Conservation (phyloP, 257 asterid species). For the Fraxinus anomala region DNA sequence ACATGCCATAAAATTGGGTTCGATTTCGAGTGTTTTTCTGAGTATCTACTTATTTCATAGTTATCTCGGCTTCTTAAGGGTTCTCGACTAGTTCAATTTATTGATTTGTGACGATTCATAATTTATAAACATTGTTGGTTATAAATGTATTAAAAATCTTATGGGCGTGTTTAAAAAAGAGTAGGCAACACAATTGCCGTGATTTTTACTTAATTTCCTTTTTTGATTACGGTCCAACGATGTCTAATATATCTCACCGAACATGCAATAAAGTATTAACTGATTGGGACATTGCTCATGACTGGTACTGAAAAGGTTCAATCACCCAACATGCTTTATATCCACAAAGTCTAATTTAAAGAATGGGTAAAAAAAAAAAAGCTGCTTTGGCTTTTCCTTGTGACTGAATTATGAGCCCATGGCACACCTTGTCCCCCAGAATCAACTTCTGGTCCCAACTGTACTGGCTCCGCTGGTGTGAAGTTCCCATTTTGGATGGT, state of each 20-base stretch:
- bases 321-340: conserved; percentile 37
- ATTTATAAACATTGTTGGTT: not conserved
- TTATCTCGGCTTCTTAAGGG: too few species aligned
- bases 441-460: not conserved
- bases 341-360: conserved; percentile 25
- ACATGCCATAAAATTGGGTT: too few species aligned
- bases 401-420: conserved; percentile 37
- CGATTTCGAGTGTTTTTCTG: too few species aligned
- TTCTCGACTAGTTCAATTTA: too few species aligned
- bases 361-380: not conserved
- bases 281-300: conserved; percentile 45
- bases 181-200: not conserved
- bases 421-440: conserved; percentile 36
- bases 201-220: not conserved
- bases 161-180: not conserved
- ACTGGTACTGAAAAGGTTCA: conserved; percentile 36
- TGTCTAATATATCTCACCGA: not conserved
- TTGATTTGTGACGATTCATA: too few species aligned
- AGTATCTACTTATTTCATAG: too few species aligned
- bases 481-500: not conserved
- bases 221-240: not conserved
- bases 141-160: not conserved
- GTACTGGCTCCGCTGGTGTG: not conserved
- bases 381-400: conserved; percentile 33
- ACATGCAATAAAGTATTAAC: conserved; percentile 13